phyloP scores from a whole-genome alignment of 441 rosid species.

The Heliophila coronopifolia region DNA sequence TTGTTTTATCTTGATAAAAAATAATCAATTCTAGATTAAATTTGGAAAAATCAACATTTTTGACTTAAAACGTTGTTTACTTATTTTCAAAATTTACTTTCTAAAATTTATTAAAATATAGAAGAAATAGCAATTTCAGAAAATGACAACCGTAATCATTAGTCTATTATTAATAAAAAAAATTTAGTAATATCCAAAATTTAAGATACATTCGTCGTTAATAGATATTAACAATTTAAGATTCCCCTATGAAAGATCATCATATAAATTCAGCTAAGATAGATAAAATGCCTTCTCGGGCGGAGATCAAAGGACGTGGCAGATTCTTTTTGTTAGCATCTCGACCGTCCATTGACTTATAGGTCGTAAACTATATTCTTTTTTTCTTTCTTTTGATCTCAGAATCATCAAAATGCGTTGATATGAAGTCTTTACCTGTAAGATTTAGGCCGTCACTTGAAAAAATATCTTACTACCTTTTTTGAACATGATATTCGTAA shows the following conservation, averaged over 20 bases:
- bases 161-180: too few relatives aligned
- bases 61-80: too few relatives aligned
- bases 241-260: not conserved
- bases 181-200: too few relatives aligned
- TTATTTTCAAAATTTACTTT: too few relatives aligned
- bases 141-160: too few relatives aligned
- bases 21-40: too few relatives aligned
- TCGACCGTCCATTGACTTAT: not conserved
- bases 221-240: too few relatives aligned
- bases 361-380: not conserved
- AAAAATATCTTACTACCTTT: not conserved
- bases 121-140: too few relatives aligned
- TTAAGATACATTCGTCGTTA: not conserved
- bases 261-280: not conserved
- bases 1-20: too few relatives aligned
- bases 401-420: not conserved
- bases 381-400: not conserved
- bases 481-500: too few relatives aligned
- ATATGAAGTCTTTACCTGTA: not conserved
- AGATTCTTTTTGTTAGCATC: not conserved
- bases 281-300: not conserved
- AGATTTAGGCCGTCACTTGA: not conserved
- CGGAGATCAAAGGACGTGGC: slow-evolving; percentile 12
- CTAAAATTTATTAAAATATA: too few relatives aligned
- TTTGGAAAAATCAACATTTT: too few relatives aligned